These are phyloP conservation scores for Geosmithia putterillii DNA, from an alignment of 2,329 filamentous ascomycete species.

Conservation along the genomic window DNA sequence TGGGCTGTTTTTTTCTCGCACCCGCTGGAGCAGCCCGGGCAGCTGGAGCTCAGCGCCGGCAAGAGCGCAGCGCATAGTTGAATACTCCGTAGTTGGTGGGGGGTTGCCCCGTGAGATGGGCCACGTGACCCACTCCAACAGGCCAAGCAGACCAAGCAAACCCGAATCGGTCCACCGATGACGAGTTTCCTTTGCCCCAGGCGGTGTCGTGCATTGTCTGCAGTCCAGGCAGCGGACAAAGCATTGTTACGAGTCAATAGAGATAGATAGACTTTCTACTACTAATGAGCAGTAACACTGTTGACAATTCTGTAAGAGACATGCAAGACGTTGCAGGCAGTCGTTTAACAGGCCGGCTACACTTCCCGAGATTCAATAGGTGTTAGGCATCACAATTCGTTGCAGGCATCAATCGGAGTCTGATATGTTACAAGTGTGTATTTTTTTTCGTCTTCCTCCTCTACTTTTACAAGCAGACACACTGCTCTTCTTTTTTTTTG, in stretches of 20 bases:
- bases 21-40: too few relatives aligned
- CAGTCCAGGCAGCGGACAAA: too few relatives aligned
- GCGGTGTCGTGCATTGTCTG: too few relatives aligned
- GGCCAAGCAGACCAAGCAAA: background rate
- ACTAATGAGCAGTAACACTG: too few relatives aligned
- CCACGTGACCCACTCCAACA: background rate
- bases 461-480: background rate
- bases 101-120: background rate
- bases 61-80: too few relatives aligned
- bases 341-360: too few relatives aligned
- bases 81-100: background rate
- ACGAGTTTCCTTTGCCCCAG: background rate
- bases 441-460: background rate
- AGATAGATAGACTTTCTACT: too few relatives aligned
- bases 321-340: too few relatives aligned
- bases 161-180: background rate
- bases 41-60: too few relatives aligned
- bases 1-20: background rate
- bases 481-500: background rate
- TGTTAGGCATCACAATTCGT: background rate
- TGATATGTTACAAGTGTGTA: background rate
- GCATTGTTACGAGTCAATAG: too few relatives aligned
- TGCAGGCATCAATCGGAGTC: conserved; percentile 5
- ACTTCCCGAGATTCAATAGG: background rate
- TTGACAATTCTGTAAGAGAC: too few relatives aligned